Conservation (phyloP, 1,284 basidiomycete genomes). For the Pyrrhoderma noxium region DNA sequence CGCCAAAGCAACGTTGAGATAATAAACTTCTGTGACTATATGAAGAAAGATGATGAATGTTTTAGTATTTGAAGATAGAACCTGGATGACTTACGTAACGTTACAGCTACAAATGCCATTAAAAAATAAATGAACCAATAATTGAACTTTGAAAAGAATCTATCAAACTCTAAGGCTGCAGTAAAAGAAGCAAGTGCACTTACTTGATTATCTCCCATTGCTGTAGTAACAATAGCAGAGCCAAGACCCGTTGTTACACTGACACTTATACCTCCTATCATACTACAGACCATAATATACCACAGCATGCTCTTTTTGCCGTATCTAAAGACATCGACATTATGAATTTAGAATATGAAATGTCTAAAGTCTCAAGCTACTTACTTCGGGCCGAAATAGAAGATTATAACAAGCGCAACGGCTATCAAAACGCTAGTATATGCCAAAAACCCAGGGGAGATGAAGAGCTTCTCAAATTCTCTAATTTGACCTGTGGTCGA, state of each 20-base stretch:
- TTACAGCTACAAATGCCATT: constrained; percentile 48
- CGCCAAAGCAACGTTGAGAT: constrained; percentile 63
- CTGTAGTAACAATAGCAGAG: constrained; percentile 54
- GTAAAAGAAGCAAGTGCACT: background rate
- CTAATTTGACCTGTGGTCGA: constrained; percentile 51
- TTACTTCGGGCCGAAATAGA: constrained; percentile 38
- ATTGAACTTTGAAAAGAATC: constrained; percentile 31
- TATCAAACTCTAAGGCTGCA: constrained; percentile 1
- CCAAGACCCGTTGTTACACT: constrained; percentile 63
- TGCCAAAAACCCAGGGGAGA: constrained; percentile 54
- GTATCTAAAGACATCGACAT: constrained; percentile 38
- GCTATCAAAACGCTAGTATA: constrained; percentile 41
- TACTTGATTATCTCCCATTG: constrained; percentile 40
- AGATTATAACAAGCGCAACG: constrained; percentile 31
- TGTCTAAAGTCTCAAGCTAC: background rate
- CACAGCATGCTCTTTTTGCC: constrained; percentile 62
- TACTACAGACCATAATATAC: constrained; percentile 54
- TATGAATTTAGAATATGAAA: background rate
- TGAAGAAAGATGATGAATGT: constrained; percentile 12
- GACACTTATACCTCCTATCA: constrained; percentile 64
- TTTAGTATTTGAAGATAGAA: background rate
- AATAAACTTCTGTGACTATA: constrained; percentile 51
- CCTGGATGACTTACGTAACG: constrained; percentile 29
- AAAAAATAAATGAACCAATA: constrained; percentile 57
- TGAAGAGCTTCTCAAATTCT: constrained; percentile 52